Evolutionary conservation across 73 alveolate species (phyloP), one percentile per base, ranked within the genome.

Genomic region (Symbiodinium natans): DNA sequence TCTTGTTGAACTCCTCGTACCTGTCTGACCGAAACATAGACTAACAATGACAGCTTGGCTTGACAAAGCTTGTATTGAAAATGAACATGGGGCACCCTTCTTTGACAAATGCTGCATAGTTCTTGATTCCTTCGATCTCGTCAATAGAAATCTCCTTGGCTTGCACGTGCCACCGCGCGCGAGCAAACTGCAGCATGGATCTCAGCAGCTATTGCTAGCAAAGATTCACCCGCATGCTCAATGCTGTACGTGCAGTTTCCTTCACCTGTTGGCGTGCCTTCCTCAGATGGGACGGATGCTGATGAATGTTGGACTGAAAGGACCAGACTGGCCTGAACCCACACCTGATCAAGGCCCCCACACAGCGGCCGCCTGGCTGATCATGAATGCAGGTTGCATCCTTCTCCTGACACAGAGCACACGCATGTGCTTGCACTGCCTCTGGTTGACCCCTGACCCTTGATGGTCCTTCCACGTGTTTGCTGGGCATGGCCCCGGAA

Each of bases 291-390:
- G 42, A 19, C 83, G 27, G 83, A 13, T 3, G 83, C 83, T 25
- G 34, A n/a, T n/a, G n/a, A n/a, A n/a, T n/a, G n/a, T n/a, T n/a
- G n/a, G n/a, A n/a, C n/a, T n/a, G n/a, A n/a, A n/a, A n/a, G n/a
- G n/a, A n/a, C n/a, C n/a, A n/a, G n/a, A n/a, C n/a, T n/a, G n/a
- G n/a, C n/a, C n/a, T n/a, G n/a, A n/a, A n/a, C n/a, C n/a, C n/a
- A n/a, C n/a, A n/a, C n/a, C n/a, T n/a, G n/a, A n/a, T n/a, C n/a
- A n/a, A n/a, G n/a, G n/a, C n/a, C n/a, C n/a, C n/a, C 59, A 68
- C 95, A 39, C 95, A 88, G 84, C n/a, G 74, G n/a, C 95, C 95
- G 23, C 95, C 95, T 9, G 95, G 95, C 86, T 88, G 95, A 73
- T 88, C 95, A 4, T 40, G 10, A 68, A 59, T 88, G 85, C 95